Evolutionary conservation across 2,329 filamentous ascomycete genomes (phyloP).

Genomic region (Pseudogymnoascus sp.): DNA sequence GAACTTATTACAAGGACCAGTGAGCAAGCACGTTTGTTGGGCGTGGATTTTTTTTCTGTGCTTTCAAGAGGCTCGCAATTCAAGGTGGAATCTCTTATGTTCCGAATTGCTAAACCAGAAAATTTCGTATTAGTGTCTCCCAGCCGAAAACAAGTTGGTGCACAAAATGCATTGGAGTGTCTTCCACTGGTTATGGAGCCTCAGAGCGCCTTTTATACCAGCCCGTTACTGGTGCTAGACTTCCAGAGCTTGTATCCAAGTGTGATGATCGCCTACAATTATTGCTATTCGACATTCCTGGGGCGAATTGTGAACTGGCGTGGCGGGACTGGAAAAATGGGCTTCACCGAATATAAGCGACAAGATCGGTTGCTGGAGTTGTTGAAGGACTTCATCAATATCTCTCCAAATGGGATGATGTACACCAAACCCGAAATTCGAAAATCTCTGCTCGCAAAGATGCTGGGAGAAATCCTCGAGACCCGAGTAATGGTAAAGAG

Average conservation of each 20-base stretch:
- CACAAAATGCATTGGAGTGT: conserved; percentile 91
- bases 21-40: conserved; percentile 86
- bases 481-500: conserved; percentile 97
- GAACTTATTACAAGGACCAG: conserved; percentile 84
- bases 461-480: conserved; percentile 92
- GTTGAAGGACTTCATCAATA: conserved; percentile 79
- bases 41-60: conserved; percentile 95
- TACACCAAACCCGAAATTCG: conserved; percentile 80
- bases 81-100: conserved; percentile 99
- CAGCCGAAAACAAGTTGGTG: conserved; percentile 82
- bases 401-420: conserved; percentile 95
- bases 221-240: conserved; percentile 83
- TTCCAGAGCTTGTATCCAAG: conserved; percentile 96
- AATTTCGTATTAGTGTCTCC: conserved; percentile 88
- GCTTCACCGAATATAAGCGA: conserved; percentile 80
- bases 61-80: conserved; percentile 93
- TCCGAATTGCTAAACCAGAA: conserved; percentile 94
- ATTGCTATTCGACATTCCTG: conserved; percentile 95
- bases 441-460: conserved; percentile 88
- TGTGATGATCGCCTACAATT: conserved; percentile 98
- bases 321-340: conserved; percentile 81
- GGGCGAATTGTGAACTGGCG: conserved; percentile 82
- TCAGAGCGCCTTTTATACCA: conserved; percentile 87
- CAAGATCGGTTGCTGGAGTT: conserved; percentile 69
- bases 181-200: conserved; percentile 96